A percentile compares a stretch with the other conserved stretches of the same genome.
Evolutionary conservation across 2,329 filamentous ascomycete genomes (phyloP).

Genomic region (Akanthomyces lecanii): DNA sequence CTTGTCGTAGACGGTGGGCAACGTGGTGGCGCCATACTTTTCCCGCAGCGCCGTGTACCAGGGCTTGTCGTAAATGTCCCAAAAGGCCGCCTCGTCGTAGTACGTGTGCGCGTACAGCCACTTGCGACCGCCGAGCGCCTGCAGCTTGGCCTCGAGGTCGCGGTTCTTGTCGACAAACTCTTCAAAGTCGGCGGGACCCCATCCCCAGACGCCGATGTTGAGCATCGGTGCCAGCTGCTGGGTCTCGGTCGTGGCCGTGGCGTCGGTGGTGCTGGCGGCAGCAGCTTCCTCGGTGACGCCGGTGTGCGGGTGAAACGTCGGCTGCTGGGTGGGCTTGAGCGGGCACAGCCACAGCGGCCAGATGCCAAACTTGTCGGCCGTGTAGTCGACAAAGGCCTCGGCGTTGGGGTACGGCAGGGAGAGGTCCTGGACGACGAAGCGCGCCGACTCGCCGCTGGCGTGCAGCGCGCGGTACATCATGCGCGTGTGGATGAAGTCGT

Average conservation of each 20-base stretch:
- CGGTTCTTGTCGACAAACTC: constrained; percentile 69
- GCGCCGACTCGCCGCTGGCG: constrained; percentile 58
- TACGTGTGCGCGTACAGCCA: constrained; percentile 87
- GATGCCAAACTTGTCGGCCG: constrained; percentile 45
- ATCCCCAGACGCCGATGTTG: constrained; percentile 75
- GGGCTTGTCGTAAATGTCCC: constrained; percentile 53
- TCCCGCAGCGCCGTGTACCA: constrained; percentile 60
- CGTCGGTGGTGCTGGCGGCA: constrained; percentile 4
- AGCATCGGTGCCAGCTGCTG: constrained; percentile 41
- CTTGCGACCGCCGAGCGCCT: constrained; percentile 70
- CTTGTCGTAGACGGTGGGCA: constrained; percentile 70
- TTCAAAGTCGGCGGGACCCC: constrained; percentile 53
- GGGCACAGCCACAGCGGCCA: constrained; percentile 60
- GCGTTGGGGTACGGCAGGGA: constrained; percentile 51
- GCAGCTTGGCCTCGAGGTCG: constrained; percentile 64
- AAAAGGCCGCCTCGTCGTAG: constrained; percentile 70
- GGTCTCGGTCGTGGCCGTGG: neutral
- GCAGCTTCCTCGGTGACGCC: constrained; percentile 28
- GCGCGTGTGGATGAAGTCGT: constrained; percentile 69
- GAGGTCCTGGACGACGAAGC: constrained; percentile 67
- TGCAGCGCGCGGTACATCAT: constrained; percentile 72
- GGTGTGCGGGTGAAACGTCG: constrained; percentile 54
- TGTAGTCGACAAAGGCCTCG: constrained; percentile 54
- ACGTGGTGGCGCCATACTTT: constrained; percentile 57
- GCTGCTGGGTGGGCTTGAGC: constrained; percentile 43